Percentiles rank a stretch among this genome's conserved stretches.
Evolutionary conservation across 2,329 filamentous ascomycete species (phyloP).

Genomic region (Elsinoe necatrix): DNA sequence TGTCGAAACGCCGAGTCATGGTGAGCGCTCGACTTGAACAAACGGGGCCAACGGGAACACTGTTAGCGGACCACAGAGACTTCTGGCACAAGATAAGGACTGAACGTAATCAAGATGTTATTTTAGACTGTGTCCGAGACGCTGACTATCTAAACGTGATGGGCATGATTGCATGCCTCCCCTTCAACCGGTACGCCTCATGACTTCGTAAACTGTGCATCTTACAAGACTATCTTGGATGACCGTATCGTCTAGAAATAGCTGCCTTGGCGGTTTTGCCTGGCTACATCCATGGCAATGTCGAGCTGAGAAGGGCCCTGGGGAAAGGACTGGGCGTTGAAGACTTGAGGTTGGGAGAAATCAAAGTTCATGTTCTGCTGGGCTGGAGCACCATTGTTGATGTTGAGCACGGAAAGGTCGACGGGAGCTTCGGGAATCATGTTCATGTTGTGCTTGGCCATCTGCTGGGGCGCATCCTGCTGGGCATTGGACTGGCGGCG

Average conservation of each 20-base stretch:
- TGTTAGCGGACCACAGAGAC: too few species aligned
- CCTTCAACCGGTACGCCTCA: constrained; percentile 6
- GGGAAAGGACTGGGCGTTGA: constrained; percentile 64
- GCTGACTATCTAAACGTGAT: constrained; percentile 11
- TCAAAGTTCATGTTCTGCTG: constrained; percentile 17
- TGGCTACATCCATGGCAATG: constrained; percentile 11
- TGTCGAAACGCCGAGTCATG: background rate
- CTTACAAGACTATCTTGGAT: background rate
- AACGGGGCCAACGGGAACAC: too few species aligned
- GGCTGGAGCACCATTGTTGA: constrained; percentile 37
- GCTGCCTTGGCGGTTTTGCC: constrained; percentile 14
- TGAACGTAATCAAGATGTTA: background rate
- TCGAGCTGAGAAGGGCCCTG: constrained; percentile 16
- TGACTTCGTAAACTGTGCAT: background rate
- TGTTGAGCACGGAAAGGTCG: constrained; percentile 63
- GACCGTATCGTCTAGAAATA: constrained; percentile 1
- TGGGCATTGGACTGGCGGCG: constrained; percentile 19
- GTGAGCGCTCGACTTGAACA: too few species aligned
- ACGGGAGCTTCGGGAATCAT: constrained; percentile 73
- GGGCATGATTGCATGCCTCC: background rate
- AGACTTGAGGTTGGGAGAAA: constrained; percentile 57
- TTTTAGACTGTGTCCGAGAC: background rate
- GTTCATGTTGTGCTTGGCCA: constrained; percentile 59
- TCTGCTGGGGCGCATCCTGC: constrained; percentile 26
- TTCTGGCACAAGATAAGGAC: too few species aligned